Evolutionary conservation across 2,329 filamentous ascomycete species (phyloP).

Genomic region (Fusarium proliferatum): DNA sequence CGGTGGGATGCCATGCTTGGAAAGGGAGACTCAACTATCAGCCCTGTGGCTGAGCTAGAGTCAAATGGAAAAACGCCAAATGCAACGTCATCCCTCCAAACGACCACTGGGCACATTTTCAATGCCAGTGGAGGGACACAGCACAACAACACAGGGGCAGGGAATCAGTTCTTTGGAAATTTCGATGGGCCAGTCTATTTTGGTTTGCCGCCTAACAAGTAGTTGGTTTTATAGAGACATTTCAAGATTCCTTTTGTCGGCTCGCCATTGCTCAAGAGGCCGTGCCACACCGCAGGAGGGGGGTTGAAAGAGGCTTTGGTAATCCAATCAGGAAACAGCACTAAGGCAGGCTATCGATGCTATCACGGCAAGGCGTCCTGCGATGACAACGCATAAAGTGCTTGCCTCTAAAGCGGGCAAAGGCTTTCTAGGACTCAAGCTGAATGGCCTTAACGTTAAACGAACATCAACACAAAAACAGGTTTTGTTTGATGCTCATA

Average conservation of each 20-base stretch:
- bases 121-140: not conserved
- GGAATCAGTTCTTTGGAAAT: not conserved
- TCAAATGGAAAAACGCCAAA: not conserved
- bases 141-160: not conserved
- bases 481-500: not conserved
- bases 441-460: not conserved
- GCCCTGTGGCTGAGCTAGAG: not conserved
- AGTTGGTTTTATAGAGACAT: not conserved
- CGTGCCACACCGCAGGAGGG: not conserved
- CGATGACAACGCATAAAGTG: not conserved
- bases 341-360: not conserved
- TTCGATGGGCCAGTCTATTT: not conserved
- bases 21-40: not conserved
- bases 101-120: not conserved
- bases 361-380: not conserved
- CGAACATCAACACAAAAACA: not conserved
- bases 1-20: not conserved
- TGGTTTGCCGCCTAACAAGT: not conserved
- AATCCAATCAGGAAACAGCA: not conserved
- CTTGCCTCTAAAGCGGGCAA: not conserved
- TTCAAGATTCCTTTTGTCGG: not conserved
- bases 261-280: accelerated
- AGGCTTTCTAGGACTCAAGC: not conserved
- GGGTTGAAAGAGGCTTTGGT: not conserved
- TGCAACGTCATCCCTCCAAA: not conserved